A percentile compares a stretch with the other conserved stretches of the same genome.
Evolutionary conservation across 148 eudicot species (phyloP).

Genomic region (Silene latifolia): DNA sequence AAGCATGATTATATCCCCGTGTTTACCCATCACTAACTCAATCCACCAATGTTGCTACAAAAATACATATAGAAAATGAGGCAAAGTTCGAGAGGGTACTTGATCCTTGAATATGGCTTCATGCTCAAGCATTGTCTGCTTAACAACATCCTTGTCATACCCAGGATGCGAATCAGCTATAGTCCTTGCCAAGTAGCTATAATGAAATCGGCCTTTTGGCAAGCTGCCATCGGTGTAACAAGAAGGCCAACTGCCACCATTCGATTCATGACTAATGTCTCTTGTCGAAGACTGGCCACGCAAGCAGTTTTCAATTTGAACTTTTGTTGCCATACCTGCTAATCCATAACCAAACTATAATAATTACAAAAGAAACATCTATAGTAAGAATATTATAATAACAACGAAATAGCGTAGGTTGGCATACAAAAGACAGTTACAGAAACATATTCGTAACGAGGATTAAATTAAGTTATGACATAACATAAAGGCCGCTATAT

Average conservation of each 20-base stretch:
- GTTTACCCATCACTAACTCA: too few relatives aligned
- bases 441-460: too few relatives aligned
- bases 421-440: too few relatives aligned
- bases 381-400: too few relatives aligned
- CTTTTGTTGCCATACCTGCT: slow-evolving; percentile 81
- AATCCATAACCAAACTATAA: slow-evolving; percentile 22
- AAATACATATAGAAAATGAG: too few relatives aligned
- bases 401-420: too few relatives aligned
- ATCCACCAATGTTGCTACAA: too few relatives aligned
- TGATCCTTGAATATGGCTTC: slow-evolving; percentile 78
- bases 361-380: too few relatives aligned
- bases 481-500: too few relatives aligned
- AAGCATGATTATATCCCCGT: too few relatives aligned
- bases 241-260: slow-evolving; percentile 59
- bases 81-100: slow-evolving; percentile 31
- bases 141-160: slow-evolving; percentile 57
- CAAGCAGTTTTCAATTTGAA: slow-evolving; percentile 55
- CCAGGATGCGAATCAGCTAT: slow-evolving; percentile 43
- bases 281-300: slow-evolving; percentile 68
- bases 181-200: slow-evolving; percentile 39
- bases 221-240: slow-evolving; percentile 54
- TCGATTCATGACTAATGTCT: slow-evolving; percentile 63
- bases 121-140: slow-evolving; percentile 83
- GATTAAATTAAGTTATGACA: too few relatives aligned
- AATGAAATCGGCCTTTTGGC: slow-evolving; percentile 49